A percentile compares a stretch with the other conserved stretches of the same genome.
Evolutionary conservation across 1,284 basidiomycete species (phyloP).

Genomic region (Rhodotorula sp.): DNA sequence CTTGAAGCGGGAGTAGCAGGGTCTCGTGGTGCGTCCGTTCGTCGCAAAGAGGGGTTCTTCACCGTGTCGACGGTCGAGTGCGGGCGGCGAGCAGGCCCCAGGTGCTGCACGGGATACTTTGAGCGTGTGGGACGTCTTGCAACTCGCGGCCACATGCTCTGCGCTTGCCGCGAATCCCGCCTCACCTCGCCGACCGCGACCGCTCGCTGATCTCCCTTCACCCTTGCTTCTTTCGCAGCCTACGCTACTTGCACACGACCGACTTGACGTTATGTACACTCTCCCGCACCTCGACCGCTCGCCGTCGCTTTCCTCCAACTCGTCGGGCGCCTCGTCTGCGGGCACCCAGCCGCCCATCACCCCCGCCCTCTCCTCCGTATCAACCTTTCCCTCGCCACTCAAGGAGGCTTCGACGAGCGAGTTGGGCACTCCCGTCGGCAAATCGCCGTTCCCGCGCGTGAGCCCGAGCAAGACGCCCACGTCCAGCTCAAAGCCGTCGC

Average conservation of each 20-base stretch:
- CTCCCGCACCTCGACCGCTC: constrained; percentile 31
- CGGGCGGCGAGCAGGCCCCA: no score
- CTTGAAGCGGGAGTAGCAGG: no score
- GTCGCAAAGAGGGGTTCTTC: no score
- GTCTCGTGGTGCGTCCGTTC: no score
- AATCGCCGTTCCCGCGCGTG: constrained; percentile 4
- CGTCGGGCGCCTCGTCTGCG: constrained; percentile 24
- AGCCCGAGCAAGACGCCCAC: constrained; percentile 2
- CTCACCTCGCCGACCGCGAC: neutral
- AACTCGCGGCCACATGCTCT: no score
- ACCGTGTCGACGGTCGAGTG: no score
- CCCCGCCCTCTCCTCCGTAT: constrained; percentile 22
- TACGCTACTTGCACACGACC: neutral
- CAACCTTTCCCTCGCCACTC: constrained; percentile 19
- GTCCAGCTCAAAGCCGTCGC: neutral
- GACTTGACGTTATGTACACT: neutral
- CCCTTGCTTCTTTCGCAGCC: neutral
- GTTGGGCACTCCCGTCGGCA: constrained; percentile 3
- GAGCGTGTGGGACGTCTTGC: no score
- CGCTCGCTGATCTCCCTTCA: neutral
- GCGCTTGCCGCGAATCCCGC: no score
- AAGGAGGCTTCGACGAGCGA: constrained; percentile 5
- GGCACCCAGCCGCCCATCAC: constrained; percentile 21
- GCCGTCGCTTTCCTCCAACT: constrained; percentile 38
- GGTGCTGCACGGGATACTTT: no score